Percentiles rank a stretch among this genome's conserved stretches.
phyloP scores from a whole-genome alignment of 495 filamentous ascomycete species.

The Aspergillus ellipticus region DNA sequence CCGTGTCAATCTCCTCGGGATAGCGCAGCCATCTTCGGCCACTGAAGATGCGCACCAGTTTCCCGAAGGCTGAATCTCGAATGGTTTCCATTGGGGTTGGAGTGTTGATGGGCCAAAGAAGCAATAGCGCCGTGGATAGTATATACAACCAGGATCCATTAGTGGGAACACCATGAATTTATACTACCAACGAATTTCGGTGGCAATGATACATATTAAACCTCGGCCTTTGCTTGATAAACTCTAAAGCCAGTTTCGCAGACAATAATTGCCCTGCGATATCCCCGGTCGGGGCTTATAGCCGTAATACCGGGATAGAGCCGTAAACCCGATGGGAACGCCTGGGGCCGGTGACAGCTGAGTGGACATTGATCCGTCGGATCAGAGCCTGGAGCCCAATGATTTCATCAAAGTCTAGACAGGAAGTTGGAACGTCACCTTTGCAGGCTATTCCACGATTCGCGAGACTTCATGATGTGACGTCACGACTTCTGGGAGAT shows the following conservation, averaged over 20 bases:
- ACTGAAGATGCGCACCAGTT: constrained; percentile 31
- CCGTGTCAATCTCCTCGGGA: constrained; percentile 32
- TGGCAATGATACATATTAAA: not conserved
- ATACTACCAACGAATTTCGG: not conserved
- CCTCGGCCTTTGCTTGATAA: not conserved
- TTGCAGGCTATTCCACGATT: not conserved
- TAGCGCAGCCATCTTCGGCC: constrained; percentile 24
- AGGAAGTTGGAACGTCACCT: not conserved
- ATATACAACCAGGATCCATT: not conserved
- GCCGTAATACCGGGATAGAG: not conserved
- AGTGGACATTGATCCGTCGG: not conserved
- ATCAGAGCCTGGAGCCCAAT: not conserved
- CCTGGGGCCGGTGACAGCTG: not conserved
- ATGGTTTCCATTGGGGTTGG: constrained; percentile 15
- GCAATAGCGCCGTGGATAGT: not conserved
- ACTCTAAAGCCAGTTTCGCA: not conserved
- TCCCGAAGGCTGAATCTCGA: constrained; percentile 31
- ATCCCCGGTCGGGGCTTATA: not conserved
- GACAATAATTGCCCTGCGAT: not conserved
- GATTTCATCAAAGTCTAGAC: not conserved
- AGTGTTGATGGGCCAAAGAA: not conserved
- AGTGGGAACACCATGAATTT: not conserved
- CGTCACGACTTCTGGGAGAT: not conserved
- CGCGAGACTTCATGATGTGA: not conserved
- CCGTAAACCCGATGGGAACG: not conserved